Conservation (phyloP, 768 basidiomycete genomes). For the Lactarius evosmus region DNA sequence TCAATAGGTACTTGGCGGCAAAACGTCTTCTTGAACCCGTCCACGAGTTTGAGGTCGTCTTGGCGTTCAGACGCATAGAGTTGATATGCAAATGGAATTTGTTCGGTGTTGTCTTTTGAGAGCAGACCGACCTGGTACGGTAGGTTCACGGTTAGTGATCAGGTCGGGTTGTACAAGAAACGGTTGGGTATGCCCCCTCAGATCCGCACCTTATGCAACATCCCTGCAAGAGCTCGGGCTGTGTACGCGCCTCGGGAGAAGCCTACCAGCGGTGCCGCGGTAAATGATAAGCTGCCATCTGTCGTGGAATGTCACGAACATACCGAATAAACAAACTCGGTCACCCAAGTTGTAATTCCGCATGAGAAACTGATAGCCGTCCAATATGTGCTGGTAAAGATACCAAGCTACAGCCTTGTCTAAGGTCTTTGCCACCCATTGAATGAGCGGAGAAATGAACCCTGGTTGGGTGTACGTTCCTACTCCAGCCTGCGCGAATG, state of each 20-base stretch:
- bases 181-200: too few relatives aligned
- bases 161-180: neutral
- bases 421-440: slow-evolving; percentile 55
- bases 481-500: slow-evolving; percentile 40
- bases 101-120: slow-evolving; percentile 60
- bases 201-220: slow-evolving; percentile 63
- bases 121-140: slow-evolving; percentile 61
- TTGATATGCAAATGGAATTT: slow-evolving; percentile 70
- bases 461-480: slow-evolving; percentile 57
- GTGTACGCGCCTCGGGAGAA: slow-evolving; percentile 73
- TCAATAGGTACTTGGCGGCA: slow-evolving; percentile 61
- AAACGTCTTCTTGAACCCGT: slow-evolving; percentile 70
- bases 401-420: slow-evolving; percentile 78
- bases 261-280: slow-evolving; percentile 41
- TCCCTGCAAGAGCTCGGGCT: slow-evolving; percentile 69
- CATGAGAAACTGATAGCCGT: slow-evolving; percentile 77
- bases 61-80: slow-evolving; percentile 57
- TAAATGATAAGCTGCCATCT: slow-evolving; percentile 12
- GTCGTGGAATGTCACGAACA: slow-evolving; percentile 14
- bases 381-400: slow-evolving; percentile 65
- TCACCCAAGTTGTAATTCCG: slow-evolving; percentile 67
- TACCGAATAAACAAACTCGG: slow-evolving; percentile 70
- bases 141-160: neutral
- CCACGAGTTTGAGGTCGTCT: slow-evolving; percentile 46
- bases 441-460: slow-evolving; percentile 56